These are phyloP conservation scores for Trapa bicornis DNA, from an alignment of 345 rosid species.

Conservation along the genomic window DNA sequence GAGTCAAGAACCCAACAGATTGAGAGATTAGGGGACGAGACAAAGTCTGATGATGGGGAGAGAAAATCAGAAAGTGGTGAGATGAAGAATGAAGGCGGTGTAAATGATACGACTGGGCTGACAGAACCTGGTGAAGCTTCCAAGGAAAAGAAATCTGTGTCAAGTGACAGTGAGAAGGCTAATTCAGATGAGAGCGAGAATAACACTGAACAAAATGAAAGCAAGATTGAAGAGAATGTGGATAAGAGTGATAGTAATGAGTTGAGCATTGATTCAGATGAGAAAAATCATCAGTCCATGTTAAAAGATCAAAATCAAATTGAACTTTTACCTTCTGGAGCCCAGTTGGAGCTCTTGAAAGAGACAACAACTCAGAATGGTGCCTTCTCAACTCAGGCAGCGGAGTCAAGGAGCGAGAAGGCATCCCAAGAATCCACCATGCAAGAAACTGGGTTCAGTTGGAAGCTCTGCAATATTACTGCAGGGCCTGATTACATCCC, in stretches of 20 bases:
- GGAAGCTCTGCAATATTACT: conserved; percentile 83
- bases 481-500: conserved; percentile 93
- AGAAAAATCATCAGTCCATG: conserved; percentile 30
- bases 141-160: conserved; percentile 23
- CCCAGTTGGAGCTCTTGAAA: conserved; percentile 68
- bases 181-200: conserved; percentile 24
- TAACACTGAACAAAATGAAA: conserved; percentile 20
- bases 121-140: conserved; percentile 37
- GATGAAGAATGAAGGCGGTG: conserved; percentile 23
- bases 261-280: conserved; percentile 23
- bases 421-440: conserved; percentile 48
- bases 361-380: conserved; percentile 59
- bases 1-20: not conserved
- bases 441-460: conserved; percentile 30
- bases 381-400: conserved; percentile 81
- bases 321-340: conserved; percentile 67
- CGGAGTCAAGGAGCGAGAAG: conserved; percentile 82
- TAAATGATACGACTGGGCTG: conserved; percentile 23
- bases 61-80: conserved; percentile 15
- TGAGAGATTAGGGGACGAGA: conserved; percentile 8
- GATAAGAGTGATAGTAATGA: conserved; percentile 28
- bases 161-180: conserved; percentile 22
- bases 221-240: conserved; percentile 33
- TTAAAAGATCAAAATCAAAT: conserved; percentile 29
- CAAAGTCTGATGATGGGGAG: not conserved